Conservation (phyloP, 257 asterid genomes). For the Scutellaria baicalensis region DNA sequence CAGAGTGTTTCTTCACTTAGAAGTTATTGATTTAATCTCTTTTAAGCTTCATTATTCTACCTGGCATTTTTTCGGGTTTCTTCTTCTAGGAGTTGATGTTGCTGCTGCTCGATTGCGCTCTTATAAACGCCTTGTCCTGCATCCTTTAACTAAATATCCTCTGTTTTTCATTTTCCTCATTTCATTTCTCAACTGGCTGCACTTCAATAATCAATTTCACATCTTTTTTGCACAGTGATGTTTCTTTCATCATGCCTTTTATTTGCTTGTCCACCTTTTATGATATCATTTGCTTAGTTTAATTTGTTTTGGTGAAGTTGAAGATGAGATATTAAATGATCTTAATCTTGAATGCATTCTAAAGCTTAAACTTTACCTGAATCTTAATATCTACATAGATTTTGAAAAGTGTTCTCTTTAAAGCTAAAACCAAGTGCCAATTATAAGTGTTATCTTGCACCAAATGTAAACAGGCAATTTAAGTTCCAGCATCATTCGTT, state of each 20-base stretch:
- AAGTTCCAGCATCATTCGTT: too few species aligned
- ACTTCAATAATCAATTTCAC: neutral
- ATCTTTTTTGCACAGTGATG: neutral
- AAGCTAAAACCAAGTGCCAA: too few species aligned
- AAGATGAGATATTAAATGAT: too few species aligned
- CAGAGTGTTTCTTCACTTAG: constrained; percentile 7
- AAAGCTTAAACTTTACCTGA: too few species aligned
- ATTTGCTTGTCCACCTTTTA: neutral
- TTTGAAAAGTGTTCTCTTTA: too few species aligned
- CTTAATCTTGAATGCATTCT: too few species aligned
- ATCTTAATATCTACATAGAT: too few species aligned
- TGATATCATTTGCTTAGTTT: too few species aligned
- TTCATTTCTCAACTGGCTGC: neutral
- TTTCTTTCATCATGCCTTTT: neutral
- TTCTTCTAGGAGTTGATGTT: constrained; percentile 13
- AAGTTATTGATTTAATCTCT: constrained; percentile 8
- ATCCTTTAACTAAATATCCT: constrained; percentile 4
- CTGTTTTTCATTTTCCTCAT: neutral
- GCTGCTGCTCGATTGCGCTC: constrained; percentile 9
- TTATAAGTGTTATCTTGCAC: too few species aligned
- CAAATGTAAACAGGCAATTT: too few species aligned
- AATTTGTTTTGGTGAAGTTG: too few species aligned
- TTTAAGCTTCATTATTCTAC: constrained; percentile 11
- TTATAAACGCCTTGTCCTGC: constrained; percentile 1
- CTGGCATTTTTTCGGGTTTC: constrained; percentile 11